Conservation (phyloP, 306 rosid genomes). For the Senna tora region DNA sequence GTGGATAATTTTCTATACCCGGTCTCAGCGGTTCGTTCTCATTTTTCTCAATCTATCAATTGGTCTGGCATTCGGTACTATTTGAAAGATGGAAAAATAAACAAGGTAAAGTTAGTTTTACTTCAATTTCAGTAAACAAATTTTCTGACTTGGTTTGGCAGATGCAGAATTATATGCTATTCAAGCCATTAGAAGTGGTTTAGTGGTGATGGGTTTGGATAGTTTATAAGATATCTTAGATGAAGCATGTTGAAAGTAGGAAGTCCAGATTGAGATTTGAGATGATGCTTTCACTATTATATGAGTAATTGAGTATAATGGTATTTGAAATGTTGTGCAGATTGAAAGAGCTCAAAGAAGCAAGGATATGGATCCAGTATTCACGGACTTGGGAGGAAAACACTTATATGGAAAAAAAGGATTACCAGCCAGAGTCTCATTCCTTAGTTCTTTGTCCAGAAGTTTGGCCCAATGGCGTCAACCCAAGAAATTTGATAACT, state of each 20-base stretch:
- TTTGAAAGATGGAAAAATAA: slow-evolving; percentile 85
- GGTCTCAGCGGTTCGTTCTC: slow-evolving; percentile 85
- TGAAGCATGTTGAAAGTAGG: slow-evolving; percentile 12
- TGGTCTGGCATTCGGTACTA: slow-evolving; percentile 95
- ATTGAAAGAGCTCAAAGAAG: slow-evolving; percentile 71
- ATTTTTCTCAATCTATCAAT: slow-evolving; percentile 85
- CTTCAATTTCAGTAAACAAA: slow-evolving; percentile 22
- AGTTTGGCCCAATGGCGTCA: slow-evolving; percentile 65
- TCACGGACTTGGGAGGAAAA: slow-evolving; percentile 90
- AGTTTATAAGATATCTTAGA: not conserved
- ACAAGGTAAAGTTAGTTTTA: slow-evolving; percentile 58
- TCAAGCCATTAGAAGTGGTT: not conserved
- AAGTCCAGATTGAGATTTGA: not conserved
- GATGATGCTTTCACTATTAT: not conserved
- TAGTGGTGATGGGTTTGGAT: not conserved
- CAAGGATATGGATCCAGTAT: slow-evolving; percentile 69
- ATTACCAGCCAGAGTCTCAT: slow-evolving; percentile 59
- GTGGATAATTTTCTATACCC: slow-evolving; percentile 94
- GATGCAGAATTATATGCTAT: not conserved
- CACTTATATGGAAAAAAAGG: slow-evolving; percentile 80
- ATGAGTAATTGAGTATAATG: not conserved
- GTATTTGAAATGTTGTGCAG: slow-evolving; percentile 49
- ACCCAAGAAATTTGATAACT: slow-evolving; percentile 80
- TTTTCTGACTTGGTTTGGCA: slow-evolving; percentile 10
- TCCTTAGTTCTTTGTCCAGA: slow-evolving; percentile 69